Evolutionary conservation across 768 basidiomycete genomes (phyloP), one percentile per base, ranked within the genome.

Genomic region (Termitomyces sp.): DNA sequence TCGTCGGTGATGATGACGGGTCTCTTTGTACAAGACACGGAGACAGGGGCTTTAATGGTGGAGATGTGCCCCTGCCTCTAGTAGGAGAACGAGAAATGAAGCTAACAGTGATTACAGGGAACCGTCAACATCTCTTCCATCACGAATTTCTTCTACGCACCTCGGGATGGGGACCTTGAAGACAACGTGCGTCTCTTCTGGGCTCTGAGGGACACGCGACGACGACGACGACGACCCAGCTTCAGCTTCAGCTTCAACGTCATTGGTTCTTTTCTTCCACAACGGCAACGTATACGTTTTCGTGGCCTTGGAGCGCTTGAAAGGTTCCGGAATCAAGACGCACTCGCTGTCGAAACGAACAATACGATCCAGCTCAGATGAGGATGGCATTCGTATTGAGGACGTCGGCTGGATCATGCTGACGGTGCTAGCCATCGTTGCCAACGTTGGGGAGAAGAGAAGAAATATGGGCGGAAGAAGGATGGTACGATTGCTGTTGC

Each of bases 341-440:
- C 89, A 91, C 63, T 86, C 79, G 52, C 76, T 73, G 73, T 91
- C 82, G 70, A 91, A 91, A 55, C 89, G 79, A 4, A 91, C 89
- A 23, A 75, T 61, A 50, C 74, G 72, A 57, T 39, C 54, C 44
- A 52, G 30, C 30, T 58, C 54, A 49, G 51, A 19, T 4, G 48
- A 51, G 9, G 44, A 48, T 44, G 60, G 42, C 35, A 61, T 50
- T 5, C 56, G 35, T 28, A 57, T 52, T 19, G 62, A 52, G 42
- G 59, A 59, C 14, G 54, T 30, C 52, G 41, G 47, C 17, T 59
- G 56, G 23, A 51, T 16, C 17, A 55, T 53, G 23, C 44, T 40
- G 30, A 64, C 19, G 34, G 56, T 53, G 21, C 56, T 56, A 17
- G 58, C 57, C 59, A 55, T 63, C 54, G 62, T 61, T 21, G 61